Evolutionary conservation across 176 grass and related monocot species (phyloP), one percentile per base, ranked within the genome.

Genomic region (Eremochloa ophiuroides): DNA sequence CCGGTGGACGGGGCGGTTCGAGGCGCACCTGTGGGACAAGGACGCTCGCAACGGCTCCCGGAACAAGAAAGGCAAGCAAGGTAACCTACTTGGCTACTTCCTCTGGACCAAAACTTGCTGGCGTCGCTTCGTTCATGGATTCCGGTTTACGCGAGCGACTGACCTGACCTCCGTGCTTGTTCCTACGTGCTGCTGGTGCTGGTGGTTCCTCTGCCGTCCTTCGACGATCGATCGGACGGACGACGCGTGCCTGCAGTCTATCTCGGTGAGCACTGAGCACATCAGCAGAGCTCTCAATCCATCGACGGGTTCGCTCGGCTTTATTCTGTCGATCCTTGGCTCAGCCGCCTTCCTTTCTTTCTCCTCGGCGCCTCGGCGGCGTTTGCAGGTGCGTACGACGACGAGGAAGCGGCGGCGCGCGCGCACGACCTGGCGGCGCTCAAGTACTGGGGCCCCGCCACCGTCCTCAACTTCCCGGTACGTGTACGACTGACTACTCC

Each of bases 1-100:
- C 82, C 85, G 94, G 67, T 94, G 91, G 89, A 97, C 94, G 40
- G 94, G 94, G 31, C 76, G 94, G 73, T 94, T 86, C 87, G 91
- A 97, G 94, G 94, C 94, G 29, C 91, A 97, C 87, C 79, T 92
- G 56, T 92, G 91, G 94, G 89, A 97, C 88, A 97, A 92, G 85
- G 79, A 87, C 82, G 80, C 83, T 73, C 80, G 89, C 85, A 89
- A 80, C 70, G 87, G 87, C 53, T 48, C 91, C 27, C 89, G 65
- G 77, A 82, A 62, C 69, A 97, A 92, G 87, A 97, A 97, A 69
- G 94, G 94, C 30, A 94, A 86, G 51, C 94, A 97, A 87, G 93
- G 93, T 94, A 35, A n/a, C n/a, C n/a, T n/a, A n/a, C n/a, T n/a
- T n/a, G n/a, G n/a, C n/a, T n/a, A n/a, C n/a, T n/a, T n/a, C n/a